A percentile compares a stretch with the other conserved stretches of the same genome.
These are phyloP conservation scores for Globomyces pollinis-pini DNA, from an alignment of 192 early-diverging fungal species.

Conservation along the genomic window DNA sequence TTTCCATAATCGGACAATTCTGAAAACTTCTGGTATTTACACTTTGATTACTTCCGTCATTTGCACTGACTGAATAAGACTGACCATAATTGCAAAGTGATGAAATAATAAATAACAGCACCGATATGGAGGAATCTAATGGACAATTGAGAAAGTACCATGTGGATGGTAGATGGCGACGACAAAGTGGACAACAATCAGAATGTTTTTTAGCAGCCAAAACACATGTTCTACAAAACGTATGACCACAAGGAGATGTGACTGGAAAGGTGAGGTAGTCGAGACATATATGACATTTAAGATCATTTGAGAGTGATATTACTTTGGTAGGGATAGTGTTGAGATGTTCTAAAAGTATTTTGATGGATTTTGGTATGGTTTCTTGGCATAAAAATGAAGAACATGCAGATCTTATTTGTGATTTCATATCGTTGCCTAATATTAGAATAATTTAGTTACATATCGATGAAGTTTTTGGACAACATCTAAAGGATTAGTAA, in stretches of 20 bases:
- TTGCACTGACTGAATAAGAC: too few species aligned
- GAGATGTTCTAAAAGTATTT: neutral
- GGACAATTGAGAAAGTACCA: constrained; percentile 9
- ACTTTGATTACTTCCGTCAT: too few species aligned
- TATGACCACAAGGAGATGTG: constrained; percentile 60
- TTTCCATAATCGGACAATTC: too few species aligned
- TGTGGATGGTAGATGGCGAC: neutral
- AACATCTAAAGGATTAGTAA: too few species aligned
- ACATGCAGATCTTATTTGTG: too few species aligned
- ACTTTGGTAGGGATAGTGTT: too few species aligned
- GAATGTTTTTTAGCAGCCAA: constrained; percentile 46
- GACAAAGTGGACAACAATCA: constrained; percentile 23
- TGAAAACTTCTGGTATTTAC: too few species aligned
- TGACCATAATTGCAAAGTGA: neutral
- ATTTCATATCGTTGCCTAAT: too few species aligned
- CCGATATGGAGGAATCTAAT: neutral
- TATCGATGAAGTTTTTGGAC: too few species aligned
- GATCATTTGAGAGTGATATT: too few species aligned
- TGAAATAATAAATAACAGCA: neutral
- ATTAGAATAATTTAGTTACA: too few species aligned
- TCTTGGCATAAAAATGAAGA: too few species aligned
- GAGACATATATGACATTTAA: constrained; percentile 57
- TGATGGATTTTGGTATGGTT: neutral
- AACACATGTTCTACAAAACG: constrained; percentile 51
- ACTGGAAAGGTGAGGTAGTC: constrained; percentile 45